Base-by-base conservation (phyloP, 495 filamentous ascomycete species). In the Letharia lupina region DNA sequence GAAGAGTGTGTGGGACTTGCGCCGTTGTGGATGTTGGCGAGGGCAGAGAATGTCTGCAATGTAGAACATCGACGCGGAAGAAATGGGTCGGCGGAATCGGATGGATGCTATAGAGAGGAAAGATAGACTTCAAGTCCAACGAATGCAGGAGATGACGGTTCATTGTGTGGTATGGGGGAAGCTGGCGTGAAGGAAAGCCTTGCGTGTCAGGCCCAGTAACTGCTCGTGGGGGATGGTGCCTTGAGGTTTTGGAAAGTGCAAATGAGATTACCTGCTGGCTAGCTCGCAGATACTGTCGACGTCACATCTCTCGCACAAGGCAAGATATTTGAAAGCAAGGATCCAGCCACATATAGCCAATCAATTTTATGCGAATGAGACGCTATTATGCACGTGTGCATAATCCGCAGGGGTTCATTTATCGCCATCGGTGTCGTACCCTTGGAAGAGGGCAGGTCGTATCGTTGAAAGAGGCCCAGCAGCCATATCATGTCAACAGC, bases 11-110 rank as follows among this genome's bases (percentile, higher is more conserved):
- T 59, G 71, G 62, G 52, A 70, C 60, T 40, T 73, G 71, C 54
- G 71, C 71, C 16, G 70, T 73, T 28, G 65, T 71, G 42, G 70
- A 69, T 45, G 65, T 64, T n/a, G 71, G 68, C 13, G 42, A 54
- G 8, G 63, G 69, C 10, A 66, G 71, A 61, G 67, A 69, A 31
- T 73, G 71, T 66, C 40, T 73, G 33, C 61, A 71, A 35, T 73
- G 71, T 62, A 50, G 59, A 60, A 71, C 62, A 23, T 45, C 64
- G 35, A 48, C 58, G 10, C 56, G 69, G 15, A 62, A 62, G 45
- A 68, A 65, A 60, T 70, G 69, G 68, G 62, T 68, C 20, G 69
- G 66, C 12, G 66, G 69, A 9, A 67, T 70, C 28, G 68, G 68
- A 20, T 70, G 68, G 68, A 62, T 67, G 64, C 47, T 45, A 37